A percentile compares a stretch with the other conserved stretches of the same genome.
Conservation (phyloP, 1,139 yeast genomes). For the Pichia sp. region DNA sequence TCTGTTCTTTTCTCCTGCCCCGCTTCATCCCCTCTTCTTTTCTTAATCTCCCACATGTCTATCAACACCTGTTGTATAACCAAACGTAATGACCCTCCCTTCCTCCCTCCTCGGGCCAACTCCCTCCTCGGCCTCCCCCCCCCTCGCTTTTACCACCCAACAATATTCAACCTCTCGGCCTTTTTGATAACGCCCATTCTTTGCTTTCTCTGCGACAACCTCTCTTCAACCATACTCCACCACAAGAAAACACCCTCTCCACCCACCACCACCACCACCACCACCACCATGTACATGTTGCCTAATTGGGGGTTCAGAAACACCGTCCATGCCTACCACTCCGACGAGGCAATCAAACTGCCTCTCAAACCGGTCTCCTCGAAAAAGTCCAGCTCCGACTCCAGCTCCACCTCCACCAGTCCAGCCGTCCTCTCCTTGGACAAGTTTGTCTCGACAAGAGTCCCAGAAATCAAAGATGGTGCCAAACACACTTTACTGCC, state of each 20-base stretch:
- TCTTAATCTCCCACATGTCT: background rate
- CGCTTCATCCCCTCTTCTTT: no score
- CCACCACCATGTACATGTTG: conserved; percentile 15
- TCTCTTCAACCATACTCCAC: no score
- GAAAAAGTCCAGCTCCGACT: no score
- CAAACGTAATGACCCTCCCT: no score
- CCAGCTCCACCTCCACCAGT: conserved; percentile 22
- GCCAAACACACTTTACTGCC: conserved; percentile 58
- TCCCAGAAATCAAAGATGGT: conserved; percentile 46
- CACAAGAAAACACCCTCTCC: no score
- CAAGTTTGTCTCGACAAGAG: conserved; percentile 39
- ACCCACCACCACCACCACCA: background rate
- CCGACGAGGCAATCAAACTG: conserved; percentile 38
- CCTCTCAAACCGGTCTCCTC: conserved; percentile 31
- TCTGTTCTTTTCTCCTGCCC: no score
- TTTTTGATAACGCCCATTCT: background rate
- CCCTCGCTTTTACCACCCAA: no score
- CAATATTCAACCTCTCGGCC: no score
- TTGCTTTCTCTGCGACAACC: background rate
- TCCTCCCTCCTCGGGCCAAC: no score
- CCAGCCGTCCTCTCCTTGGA: conserved; percentile 33
- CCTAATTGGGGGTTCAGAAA: conserved; percentile 40
- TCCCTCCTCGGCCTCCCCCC: no score
- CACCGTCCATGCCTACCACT: conserved; percentile 35
- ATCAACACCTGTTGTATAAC: no score